A percentile compares a stretch with the other conserved stretches of the same genome.
Evolutionary conservation across 2,329 filamentous ascomycete genomes (phyloP).

Genomic region (Colletotrichum simmondsii): DNA sequence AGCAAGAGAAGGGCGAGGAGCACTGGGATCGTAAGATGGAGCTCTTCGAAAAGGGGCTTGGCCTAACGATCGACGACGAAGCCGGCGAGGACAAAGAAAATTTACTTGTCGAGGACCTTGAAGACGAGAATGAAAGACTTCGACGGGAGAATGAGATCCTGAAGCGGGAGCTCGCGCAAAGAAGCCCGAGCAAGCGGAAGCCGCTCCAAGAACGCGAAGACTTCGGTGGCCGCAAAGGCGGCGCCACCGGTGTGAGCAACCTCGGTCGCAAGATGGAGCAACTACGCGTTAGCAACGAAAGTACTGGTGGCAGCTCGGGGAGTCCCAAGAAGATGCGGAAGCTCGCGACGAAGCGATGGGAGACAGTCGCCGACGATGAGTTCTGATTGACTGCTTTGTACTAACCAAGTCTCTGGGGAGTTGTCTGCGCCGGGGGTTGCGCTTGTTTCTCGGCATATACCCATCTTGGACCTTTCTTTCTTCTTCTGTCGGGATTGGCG

Average conservation of each 20-base stretch:
- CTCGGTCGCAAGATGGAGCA: slow-evolving; percentile 61
- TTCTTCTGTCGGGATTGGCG: background rate
- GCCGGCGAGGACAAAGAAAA: slow-evolving; percentile 70
- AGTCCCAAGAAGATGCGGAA: slow-evolving; percentile 67
- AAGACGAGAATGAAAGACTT: slow-evolving; percentile 77
- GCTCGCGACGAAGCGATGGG: slow-evolving; percentile 60
- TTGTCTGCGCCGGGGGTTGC: slow-evolving; percentile 8
- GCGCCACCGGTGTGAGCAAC: slow-evolving; percentile 44
- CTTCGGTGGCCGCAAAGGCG: slow-evolving; percentile 41
- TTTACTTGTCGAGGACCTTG: slow-evolving; percentile 70
- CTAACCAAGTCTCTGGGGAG: background rate
- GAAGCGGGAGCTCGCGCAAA: slow-evolving; percentile 71
- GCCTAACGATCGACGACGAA: slow-evolving; percentile 50
- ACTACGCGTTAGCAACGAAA: slow-evolving; percentile 57
- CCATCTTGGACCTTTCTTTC: slow-evolving; percentile 2
- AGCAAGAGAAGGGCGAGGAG: slow-evolving; percentile 83
- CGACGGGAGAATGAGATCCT: slow-evolving; percentile 72
- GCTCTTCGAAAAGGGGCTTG: slow-evolving; percentile 63
- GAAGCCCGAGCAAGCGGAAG: slow-evolving; percentile 71
- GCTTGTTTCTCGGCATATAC: slow-evolving; percentile 27
- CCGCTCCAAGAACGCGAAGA: slow-evolving; percentile 67
- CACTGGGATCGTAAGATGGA: slow-evolving; percentile 90
- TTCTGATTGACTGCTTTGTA: background rate
- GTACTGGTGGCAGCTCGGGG: slow-evolving; percentile 43
- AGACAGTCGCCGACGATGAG: slow-evolving; percentile 53